Conservation (phyloP, 805 yeast species). For the Candida sanyiensis region DNA sequence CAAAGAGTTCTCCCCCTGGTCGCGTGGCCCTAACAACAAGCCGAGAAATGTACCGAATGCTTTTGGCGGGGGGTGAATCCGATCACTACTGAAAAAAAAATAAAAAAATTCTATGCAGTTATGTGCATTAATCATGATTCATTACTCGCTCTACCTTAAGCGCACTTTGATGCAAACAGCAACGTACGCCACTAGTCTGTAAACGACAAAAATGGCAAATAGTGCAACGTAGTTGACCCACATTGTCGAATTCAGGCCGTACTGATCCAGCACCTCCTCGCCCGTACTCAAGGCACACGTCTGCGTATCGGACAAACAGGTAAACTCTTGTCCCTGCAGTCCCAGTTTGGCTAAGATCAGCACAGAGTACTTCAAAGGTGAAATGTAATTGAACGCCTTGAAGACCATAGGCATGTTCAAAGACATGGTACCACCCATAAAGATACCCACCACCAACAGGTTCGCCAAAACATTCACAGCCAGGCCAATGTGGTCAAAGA, state of each 20-base stretch:
- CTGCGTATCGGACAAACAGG: slow-evolving; percentile 41
- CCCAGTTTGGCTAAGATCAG: slow-evolving; percentile 55
- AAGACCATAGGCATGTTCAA: slow-evolving; percentile 64
- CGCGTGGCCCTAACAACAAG: too few species aligned
- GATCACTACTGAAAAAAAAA: too few species aligned
- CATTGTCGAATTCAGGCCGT: slow-evolving; percentile 31
- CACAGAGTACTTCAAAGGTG: slow-evolving; percentile 68
- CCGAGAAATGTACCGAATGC: too few species aligned
- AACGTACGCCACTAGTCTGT: slow-evolving; percentile 14
- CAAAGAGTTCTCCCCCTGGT: too few species aligned
- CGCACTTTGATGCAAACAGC: slow-evolving; percentile 7
- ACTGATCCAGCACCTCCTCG: slow-evolving; percentile 47
- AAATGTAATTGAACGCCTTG: slow-evolving; percentile 61
- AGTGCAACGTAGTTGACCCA: slow-evolving; percentile 18
- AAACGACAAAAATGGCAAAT: slow-evolving; percentile 14
- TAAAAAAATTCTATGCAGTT: too few species aligned
- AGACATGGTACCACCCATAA: slow-evolving; percentile 80
- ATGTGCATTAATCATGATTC: not conserved
- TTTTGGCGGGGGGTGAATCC: too few species aligned
- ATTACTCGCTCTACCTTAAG: not conserved
- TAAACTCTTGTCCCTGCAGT: slow-evolving; percentile 43
- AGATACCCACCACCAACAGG: slow-evolving; percentile 58
- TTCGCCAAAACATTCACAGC: slow-evolving; percentile 67
- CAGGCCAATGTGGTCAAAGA: slow-evolving; percentile 67
- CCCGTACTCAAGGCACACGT: slow-evolving; percentile 50